These are phyloP conservation scores for Euphorbia pulcherrima DNA, from an alignment of 345 rosid genomes.

Conservation along the genomic window DNA sequence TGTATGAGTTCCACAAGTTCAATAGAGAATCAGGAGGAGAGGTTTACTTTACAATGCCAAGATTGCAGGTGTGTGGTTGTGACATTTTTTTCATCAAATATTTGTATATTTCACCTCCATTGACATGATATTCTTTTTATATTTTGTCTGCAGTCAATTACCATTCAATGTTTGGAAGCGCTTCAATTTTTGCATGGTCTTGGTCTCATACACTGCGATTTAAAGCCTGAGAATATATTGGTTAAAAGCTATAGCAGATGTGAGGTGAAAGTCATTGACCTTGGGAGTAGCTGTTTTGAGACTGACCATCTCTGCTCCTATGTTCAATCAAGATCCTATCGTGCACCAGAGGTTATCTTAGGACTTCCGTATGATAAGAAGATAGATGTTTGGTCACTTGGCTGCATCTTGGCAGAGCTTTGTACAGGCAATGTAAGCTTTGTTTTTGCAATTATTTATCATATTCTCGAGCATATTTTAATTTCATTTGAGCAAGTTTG, in stretches of 20 bases:
- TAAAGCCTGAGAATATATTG: constrained; percentile 92
- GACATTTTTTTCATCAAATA: constrained; percentile 17
- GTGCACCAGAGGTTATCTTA: constrained; percentile 96
- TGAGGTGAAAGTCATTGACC: constrained; percentile 97
- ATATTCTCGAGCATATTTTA: not conserved
- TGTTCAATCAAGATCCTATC: constrained; percentile 95
- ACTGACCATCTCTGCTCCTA: constrained; percentile 97
- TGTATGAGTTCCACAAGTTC: constrained; percentile 95
- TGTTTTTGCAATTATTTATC: constrained; percentile 28
- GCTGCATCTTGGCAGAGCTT: constrained; percentile 96
- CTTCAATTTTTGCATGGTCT: constrained; percentile 90
- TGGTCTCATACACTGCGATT: constrained; percentile 95
- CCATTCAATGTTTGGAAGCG: constrained; percentile 94
- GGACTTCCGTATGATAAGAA: constrained; percentile 94
- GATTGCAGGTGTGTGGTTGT: constrained; percentile 74
- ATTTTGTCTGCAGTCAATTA: constrained; percentile 69
- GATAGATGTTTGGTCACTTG: constrained; percentile 99
- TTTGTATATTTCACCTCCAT: constrained; percentile 9
- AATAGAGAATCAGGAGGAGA: constrained; percentile 98
- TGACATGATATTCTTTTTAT: constrained; percentile 24
- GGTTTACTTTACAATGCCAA: constrained; percentile 97
- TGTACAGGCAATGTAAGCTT: constrained; percentile 96
- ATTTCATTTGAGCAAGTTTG: not conserved
- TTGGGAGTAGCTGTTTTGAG: constrained; percentile 99
- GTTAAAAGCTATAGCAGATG: constrained; percentile 98